A percentile compares a stretch with the other conserved stretches of the same genome.
Evolutionary conservation across 2,329 filamentous ascomycete genomes (phyloP).

Genomic region (Fusarium papillatum): DNA sequence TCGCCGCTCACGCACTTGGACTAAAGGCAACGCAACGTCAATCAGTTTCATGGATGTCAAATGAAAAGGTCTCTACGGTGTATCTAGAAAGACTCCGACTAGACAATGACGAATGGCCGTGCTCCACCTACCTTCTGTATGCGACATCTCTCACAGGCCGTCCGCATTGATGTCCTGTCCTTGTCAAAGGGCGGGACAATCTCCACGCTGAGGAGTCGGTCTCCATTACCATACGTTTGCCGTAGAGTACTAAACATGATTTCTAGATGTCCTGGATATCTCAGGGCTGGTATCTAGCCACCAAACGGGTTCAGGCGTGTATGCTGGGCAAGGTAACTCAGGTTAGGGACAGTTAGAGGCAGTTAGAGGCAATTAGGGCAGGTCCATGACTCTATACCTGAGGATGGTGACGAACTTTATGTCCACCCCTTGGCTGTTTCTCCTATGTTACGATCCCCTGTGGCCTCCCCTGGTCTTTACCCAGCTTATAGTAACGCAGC

Average conservation of each 20-base stretch:
- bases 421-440: not conserved
- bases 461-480: not conserved
- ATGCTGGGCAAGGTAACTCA: not conserved
- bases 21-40: not conserved
- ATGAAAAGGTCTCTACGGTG: not conserved
- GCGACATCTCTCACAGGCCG: not conserved
- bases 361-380: not conserved
- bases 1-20: not conserved
- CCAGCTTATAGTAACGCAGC: not conserved
- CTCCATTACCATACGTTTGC: not conserved
- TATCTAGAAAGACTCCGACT: not conserved
- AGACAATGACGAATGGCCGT: not conserved
- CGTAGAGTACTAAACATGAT: not conserved
- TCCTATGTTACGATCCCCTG: not conserved
- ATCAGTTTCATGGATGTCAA: not conserved
- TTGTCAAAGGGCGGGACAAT: not conserved
- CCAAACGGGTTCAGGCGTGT: not conserved
- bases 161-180: not conserved
- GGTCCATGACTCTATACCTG: not conserved
- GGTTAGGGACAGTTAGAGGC: not conserved
- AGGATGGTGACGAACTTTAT: not conserved
- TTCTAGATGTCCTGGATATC: not conserved
- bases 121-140: not conserved
- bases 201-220: not conserved
- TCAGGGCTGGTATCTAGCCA: too few relatives aligned